Evolutionary conservation across 768 basidiomycete genomes (phyloP).

Genomic region (Kwoniella botswanensis): DNA sequence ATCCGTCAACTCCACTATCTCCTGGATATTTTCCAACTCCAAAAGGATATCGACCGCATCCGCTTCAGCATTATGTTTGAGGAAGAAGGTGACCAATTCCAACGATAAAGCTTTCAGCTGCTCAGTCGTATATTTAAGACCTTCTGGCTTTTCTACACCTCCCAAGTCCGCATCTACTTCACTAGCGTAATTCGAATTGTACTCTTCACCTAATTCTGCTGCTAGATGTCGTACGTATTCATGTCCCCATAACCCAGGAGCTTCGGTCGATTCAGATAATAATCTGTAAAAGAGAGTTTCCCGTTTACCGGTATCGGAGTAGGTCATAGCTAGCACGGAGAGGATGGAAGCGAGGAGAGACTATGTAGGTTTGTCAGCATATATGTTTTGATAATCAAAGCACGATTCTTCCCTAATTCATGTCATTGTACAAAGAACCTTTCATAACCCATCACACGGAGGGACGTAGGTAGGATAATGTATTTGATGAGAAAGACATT

Average conservation of each 20-base stretch:
- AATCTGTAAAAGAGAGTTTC: slow-evolving; percentile 94
- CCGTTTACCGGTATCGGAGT: slow-evolving; percentile 94
- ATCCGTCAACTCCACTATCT: slow-evolving; percentile 78
- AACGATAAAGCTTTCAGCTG: slow-evolving; percentile 77
- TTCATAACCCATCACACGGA: too few species aligned
- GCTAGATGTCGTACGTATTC: slow-evolving; percentile 98
- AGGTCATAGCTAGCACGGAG: slow-evolving; percentile 98
- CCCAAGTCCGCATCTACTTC: slow-evolving; percentile 3
- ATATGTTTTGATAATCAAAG: too few species aligned
- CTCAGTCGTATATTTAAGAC: slow-evolving; percentile 59
- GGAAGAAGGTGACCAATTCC: slow-evolving; percentile 84
- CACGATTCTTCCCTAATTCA: too few species aligned
- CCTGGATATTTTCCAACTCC: slow-evolving; percentile 86
- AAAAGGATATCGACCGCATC: slow-evolving; percentile 95
- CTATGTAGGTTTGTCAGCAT: slow-evolving; percentile 59
- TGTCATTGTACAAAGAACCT: too few species aligned
- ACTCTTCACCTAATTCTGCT: slow-evolving; percentile 95
- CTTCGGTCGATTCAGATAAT: slow-evolving; percentile 68
- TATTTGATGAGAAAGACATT: too few species aligned
- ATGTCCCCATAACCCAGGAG: slow-evolving; percentile 98
- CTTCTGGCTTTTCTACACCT: slow-evolving; percentile 18
- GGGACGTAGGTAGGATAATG: too few species aligned
- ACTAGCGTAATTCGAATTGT: slow-evolving; percentile 47
- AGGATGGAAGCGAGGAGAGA: slow-evolving; percentile 95
- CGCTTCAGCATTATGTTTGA: slow-evolving; percentile 94